phyloP scores from a whole-genome alignment of 768 basidiomycete genomes.

The Cystofilobasidium bisporidii region DNA sequence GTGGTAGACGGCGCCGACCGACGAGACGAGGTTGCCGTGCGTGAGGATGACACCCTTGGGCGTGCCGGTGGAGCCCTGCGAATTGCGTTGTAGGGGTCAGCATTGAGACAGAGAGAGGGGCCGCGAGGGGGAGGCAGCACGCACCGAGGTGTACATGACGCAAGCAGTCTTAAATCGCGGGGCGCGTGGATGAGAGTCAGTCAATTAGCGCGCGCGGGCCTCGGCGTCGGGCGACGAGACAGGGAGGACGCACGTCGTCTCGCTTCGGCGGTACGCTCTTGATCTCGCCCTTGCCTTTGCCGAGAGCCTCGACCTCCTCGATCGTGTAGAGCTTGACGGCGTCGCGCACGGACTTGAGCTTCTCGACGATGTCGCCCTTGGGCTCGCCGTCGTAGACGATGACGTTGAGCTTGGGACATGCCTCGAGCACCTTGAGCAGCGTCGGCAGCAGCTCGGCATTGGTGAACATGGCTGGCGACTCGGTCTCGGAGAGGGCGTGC shows the following conservation, averaged over 20 bases:
- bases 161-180: slow-evolving; percentile 43
- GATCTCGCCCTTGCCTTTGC: slow-evolving; percentile 47
- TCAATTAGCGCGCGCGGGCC: too few relatives aligned
- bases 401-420: slow-evolving; percentile 64
- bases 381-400: slow-evolving; percentile 80
- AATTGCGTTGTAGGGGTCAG: background rate
- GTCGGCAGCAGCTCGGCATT: slow-evolving; percentile 81
- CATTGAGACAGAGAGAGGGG: background rate
- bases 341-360: slow-evolving; percentile 44
- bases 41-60: slow-evolving; percentile 91
- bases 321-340: slow-evolving; percentile 54
- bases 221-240: too few relatives aligned
- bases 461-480: slow-evolving; percentile 75
- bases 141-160: slow-evolving; percentile 65
- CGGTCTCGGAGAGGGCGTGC: slow-evolving; percentile 81
- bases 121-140: slow-evolving; percentile 17
- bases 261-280: slow-evolving; percentile 49
- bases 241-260: slow-evolving; percentile 40
- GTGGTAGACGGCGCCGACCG: slow-evolving; percentile 63
- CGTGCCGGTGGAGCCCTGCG: slow-evolving; percentile 68
- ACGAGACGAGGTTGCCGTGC: slow-evolving; percentile 63
- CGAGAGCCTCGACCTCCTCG: slow-evolving; percentile 62
- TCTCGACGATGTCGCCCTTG: slow-evolving; percentile 36
- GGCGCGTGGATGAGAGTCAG: too few relatives aligned
- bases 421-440: slow-evolving; percentile 57